Percentiles rank a stretch among this genome's conserved stretches.
Evolutionary conservation across 2,329 filamentous ascomycete genomes (phyloP).

Genomic region (Periconia sp.): DNA sequence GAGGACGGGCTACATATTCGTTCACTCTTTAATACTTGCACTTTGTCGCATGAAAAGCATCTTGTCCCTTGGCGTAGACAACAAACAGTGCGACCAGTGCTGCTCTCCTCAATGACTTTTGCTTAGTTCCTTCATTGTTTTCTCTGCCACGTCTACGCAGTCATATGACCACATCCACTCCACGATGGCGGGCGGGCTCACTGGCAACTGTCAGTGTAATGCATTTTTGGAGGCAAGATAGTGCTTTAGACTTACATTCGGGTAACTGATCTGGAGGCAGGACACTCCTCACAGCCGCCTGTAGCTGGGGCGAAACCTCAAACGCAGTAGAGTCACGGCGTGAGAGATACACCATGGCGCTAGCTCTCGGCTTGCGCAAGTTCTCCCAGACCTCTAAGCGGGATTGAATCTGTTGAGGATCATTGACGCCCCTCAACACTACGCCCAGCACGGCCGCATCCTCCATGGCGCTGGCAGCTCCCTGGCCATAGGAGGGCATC

Average conservation of each 20-base stretch:
- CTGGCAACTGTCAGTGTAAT: constrained; percentile 3
- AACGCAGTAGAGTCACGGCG: constrained; percentile 6
- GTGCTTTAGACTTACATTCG: constrained; percentile 4
- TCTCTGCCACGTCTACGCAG: constrained; percentile 6
- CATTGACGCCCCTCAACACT: constrained; percentile 4
- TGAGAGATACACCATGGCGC: constrained; percentile 5
- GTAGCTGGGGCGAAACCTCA: constrained; percentile 5
- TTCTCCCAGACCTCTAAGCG: constrained; percentile 6
- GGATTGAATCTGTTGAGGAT: constrained; percentile 3
- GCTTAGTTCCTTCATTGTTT: constrained; percentile 3
- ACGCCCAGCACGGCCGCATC: constrained; percentile 7
- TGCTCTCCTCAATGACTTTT: too few species aligned
- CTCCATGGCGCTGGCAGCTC: constrained; percentile 8
- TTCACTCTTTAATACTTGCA: too few species aligned
- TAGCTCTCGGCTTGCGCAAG: constrained; percentile 6
- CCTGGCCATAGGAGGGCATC: constrained; percentile 11
- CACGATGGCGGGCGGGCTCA: constrained; percentile 4
- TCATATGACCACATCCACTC: constrained; percentile 7
- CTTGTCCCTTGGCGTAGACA: too few species aligned
- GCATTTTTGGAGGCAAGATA: constrained; percentile 2
- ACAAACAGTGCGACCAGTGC: too few species aligned
- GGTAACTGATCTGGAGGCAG: constrained; percentile 6
- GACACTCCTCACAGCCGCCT: constrained; percentile 5
- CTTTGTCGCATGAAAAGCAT: too few species aligned
- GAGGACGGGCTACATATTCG: too few species aligned